Evolutionary conservation across 352 stramenopile species (phyloP), one percentile per base, ranked within the genome.

Genomic region (Pythium insidiosum): DNA sequence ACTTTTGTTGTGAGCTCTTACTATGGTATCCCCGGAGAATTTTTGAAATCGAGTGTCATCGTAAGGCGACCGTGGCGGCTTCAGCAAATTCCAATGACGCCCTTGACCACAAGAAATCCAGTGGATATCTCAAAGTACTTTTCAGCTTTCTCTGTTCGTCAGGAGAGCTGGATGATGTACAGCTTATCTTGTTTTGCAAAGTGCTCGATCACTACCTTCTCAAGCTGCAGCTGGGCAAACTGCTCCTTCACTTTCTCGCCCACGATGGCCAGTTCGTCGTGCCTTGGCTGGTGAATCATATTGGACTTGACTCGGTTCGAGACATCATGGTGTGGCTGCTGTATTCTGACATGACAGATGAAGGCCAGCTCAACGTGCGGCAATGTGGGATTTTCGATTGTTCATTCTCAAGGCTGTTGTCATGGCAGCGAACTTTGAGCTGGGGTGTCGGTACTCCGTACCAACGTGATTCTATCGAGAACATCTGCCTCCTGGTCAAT

Each of bases 151-250:
- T 91, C 15, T 93, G 75, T 38, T 76, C 60, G 6, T 61, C 67
- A 1, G 62, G 76, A 9, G 59, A 68, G 13, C 60, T 89, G 16
- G 81, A 93, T 35, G 73, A 90, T 22, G 81, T 93, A 6, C 44
- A 89, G 12, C 38, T 93, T 20, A 66, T 93, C 34, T 58, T 93
- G 10, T 93, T 93, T 48, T 93, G 81, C 66, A 90, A 93, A 56
- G 78, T 89, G 16, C 49, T 88, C 38, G 89, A 91, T 45, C 72
- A 84, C 38, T 85, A 80, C n/a, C 78, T 91, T 38, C 50, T 88
- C 41, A 75, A 72, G 19, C 62, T 84, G 42, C 73, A 74, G 23
- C 51, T 93, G 38, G 81, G 81, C 40, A 64, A 56, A 38, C 59
- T 86, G 20, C 64, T 93, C 30, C 69, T 80, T 50, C 40, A 56